phyloP scores from a whole-genome alignment of 2,329 filamentous ascomycete genomes.

The Neopestalotiopsis rosae region DNA sequence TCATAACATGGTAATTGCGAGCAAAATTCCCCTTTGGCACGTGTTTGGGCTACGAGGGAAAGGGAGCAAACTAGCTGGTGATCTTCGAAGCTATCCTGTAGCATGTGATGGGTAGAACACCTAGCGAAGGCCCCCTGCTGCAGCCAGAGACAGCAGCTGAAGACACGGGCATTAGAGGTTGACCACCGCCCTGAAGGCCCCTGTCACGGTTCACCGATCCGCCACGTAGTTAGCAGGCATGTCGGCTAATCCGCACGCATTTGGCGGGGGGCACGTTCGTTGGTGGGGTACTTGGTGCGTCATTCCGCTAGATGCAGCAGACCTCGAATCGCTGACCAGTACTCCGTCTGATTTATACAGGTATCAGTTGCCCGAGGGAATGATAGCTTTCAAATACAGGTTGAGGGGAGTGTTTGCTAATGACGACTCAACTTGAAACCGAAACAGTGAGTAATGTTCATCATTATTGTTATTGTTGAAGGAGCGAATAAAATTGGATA shows the following conservation, averaged over 20 bases:
- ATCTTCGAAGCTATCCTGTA: slow-evolving; percentile 1
- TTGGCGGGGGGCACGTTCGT: background rate
- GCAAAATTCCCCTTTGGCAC: background rate
- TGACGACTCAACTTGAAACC: background rate
- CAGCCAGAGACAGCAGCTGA: background rate
- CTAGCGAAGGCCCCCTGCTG: background rate
- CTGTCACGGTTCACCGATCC: background rate
- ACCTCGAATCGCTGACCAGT: background rate
- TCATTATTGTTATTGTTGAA: too few species aligned
- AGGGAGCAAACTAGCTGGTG: background rate
- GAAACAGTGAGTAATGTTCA: background rate
- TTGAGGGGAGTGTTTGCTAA: background rate
- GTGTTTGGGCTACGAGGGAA: background rate
- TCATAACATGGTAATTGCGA: background rate
- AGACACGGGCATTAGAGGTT: background rate
- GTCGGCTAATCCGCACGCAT: background rate
- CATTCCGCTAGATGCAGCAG: background rate
- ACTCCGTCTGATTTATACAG: background rate
- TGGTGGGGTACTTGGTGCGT: slow-evolving; percentile 12
- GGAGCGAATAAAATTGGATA: too few species aligned
- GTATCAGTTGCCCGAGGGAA: background rate
- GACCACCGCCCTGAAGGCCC: background rate
- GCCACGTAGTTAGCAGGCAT: background rate
- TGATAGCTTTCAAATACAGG: background rate
- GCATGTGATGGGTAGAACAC: slow-evolving; percentile 3